Conservation (phyloP, 2,329 filamentous ascomycete species). For the Celoporthe dispersa region DNA sequence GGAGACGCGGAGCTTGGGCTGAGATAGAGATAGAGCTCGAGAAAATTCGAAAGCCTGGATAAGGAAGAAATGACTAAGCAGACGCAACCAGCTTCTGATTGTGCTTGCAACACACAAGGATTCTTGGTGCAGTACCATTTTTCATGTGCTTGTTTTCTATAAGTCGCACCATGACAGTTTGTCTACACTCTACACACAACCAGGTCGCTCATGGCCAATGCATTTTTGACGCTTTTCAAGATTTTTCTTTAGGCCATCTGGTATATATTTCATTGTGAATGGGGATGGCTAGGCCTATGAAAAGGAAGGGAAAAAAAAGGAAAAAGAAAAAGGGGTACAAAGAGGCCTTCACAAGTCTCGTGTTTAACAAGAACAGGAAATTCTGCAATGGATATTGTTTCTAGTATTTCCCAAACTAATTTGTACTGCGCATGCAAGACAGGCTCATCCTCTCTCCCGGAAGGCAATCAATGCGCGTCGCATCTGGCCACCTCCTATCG, state of each 20-base stretch:
- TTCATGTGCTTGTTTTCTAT: too few species aligned
- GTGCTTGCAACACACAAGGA: background rate
- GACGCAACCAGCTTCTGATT: background rate
- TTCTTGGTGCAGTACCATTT: too few species aligned
- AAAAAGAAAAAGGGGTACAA: too few species aligned
- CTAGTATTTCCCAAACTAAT: background rate
- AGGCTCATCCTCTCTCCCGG: background rate
- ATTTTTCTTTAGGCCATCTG: too few species aligned
- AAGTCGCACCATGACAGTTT: too few species aligned
- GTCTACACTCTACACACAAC: too few species aligned
- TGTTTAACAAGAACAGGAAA: background rate
- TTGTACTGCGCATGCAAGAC: background rate
- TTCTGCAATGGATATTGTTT: background rate
- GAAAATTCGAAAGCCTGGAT: constrained; percentile 4
- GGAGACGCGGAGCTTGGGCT: background rate
- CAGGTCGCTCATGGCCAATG: too few species aligned
- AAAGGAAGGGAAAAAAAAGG: too few species aligned
- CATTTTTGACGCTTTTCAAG: too few species aligned
- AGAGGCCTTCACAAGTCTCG: background rate
- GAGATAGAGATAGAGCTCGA: constrained; percentile 3
- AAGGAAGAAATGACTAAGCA: constrained; percentile 15
- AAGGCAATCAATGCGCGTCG: background rate
- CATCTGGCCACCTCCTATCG: background rate
- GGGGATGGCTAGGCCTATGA: too few species aligned
- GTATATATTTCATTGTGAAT: too few species aligned